Evolutionary conservation across 1,139 yeast species (phyloP), one percentile per base, ranked within the genome.

Genomic region (Kluyveromyces sp.): DNA sequence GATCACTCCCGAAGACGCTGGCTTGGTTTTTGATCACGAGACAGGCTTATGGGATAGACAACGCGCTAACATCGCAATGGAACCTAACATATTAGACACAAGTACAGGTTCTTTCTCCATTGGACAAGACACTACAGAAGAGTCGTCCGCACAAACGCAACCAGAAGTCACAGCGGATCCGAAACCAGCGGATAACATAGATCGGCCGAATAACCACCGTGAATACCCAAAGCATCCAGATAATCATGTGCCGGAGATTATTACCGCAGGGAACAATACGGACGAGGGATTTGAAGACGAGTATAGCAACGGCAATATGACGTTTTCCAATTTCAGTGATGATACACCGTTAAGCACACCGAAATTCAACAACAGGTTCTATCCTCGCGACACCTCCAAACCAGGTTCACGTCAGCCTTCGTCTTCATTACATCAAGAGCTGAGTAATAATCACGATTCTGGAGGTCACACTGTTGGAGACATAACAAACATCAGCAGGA

Each of bases 1-100:
- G 17, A 57, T 58, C 16, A 55, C 56, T 6, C 63, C 63, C 7
- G 61, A 57, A 42, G 58, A 54, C 40, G 50, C 58, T 32, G 63
- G 63, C 1, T 50, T 57, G 41, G 53, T 54, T 11, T 58, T 56
- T 33, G 50, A 54, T 41, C 56, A 55, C 30, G 49, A 50, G 22
- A 51, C 51, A 17, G 61, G 61, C 3, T 55, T 51, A 4, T 58
- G 63, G 63, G 54, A 53, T 17, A 52, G 53, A 35, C 59, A 58
- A 7, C 36, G 36, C 2, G 45, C 49, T 9, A 15, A 7, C 12
- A 16, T 7, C 3, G 19, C 18, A 9, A 46, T 49, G 11, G 43
- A 48, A 16, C 54, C 50, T 19, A 57, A 52, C 35, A 47, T 49
- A 13, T 51, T 58, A 3, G 51, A 52, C 38, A 52, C 54, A 36